Percentiles rank a stretch among this genome's conserved stretches.
Conservation (phyloP, 192 early-diverging fungal genomes). For the Linnemannia elongata region DNA sequence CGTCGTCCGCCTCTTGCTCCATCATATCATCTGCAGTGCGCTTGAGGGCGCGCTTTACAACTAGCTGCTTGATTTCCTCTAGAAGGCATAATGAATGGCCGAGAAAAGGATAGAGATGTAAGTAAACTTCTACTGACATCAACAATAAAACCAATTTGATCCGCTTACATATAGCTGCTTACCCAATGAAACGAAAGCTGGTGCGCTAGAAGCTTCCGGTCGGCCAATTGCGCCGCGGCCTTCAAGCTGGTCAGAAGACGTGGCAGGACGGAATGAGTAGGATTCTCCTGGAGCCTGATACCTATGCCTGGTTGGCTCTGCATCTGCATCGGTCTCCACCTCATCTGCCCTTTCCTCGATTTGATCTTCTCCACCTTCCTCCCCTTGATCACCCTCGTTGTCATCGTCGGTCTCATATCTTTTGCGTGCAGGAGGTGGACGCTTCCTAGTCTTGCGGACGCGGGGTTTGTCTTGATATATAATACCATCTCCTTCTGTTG, state of each 20-base stretch:
- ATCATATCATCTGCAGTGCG: neutral
- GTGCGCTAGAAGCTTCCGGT: constrained; percentile 2
- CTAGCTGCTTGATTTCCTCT: constrained; percentile 28
- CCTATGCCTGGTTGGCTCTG: neutral
- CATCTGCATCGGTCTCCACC: neutral
- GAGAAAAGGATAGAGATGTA: neutral
- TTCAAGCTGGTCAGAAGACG: neutral
- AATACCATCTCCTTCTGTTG: neutral
- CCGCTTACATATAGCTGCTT: neutral
- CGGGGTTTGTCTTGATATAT: neutral
- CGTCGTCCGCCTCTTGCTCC: constrained; percentile 7
- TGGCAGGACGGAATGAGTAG: constrained; percentile 7
- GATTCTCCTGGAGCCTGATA: constrained; percentile 8
- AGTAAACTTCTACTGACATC: neutral
- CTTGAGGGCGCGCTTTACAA: constrained; percentile 16
- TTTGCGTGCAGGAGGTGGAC: neutral
- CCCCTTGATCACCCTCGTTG: constrained; percentile 3
- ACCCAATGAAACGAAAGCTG: constrained; percentile 9
- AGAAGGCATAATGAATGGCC: neutral
- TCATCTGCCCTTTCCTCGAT: neutral
- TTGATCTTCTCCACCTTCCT: constrained; percentile 2
- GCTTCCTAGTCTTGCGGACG: neutral
- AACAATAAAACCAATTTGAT: neutral
- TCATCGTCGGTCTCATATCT: neutral
- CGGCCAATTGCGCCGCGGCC: neutral